Evolutionary conservation across 768 basidiomycete species (phyloP), one percentile per base, ranked within the genome.

Genomic region (Dictyophora rubrovolvata): DNA sequence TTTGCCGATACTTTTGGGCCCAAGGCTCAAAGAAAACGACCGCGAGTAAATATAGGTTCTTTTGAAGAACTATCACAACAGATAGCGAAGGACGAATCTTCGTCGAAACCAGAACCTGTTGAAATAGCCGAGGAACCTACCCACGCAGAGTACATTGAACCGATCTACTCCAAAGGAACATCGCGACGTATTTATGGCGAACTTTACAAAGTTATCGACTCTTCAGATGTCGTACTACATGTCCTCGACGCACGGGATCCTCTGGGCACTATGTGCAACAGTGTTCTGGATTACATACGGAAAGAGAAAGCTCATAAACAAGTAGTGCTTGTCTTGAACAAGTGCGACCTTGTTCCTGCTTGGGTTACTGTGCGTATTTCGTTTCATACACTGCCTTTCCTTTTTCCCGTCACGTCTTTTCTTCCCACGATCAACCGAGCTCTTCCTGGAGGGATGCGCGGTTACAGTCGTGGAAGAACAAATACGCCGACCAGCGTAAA

Each of bases 221-320:
- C 95, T 1, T 95, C 93, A 7, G 95, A 99, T 68, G 92, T 98
- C 47, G 81, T 99, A 60, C 79, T 99, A 35, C 95, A 99, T 69
- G 82, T 99, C 54, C 76, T 99, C 61, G 95, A 99, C 71, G 94
- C 95, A 17, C 82, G 95, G 48, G 95, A 98, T 70, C 95, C 95
- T 1, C 69, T 96, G 53, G 28, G 42, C 10, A 42, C 42, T 14
- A 42, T 42, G 96, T 96, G 3, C 98, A 96, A 28, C 80, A 95
- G 68, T 99, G 95, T 72, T 86, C 93, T 98, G 53, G 91, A 93
- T 62, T 96, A 87, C 66, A 79, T 99, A 66, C 84, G 83, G 67
- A 98, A 96, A 72, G 95, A 99, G 74, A 97, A 97, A 72, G 80
- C 90, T 20, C 93, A 96, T 74, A 99, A 99, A 72, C 95, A 98